A percentile compares a stretch with the other conserved stretches of the same genome.
These are phyloP conservation scores for Eucalyptus fibrosa DNA, from an alignment of 345 rosid species.

Conservation along the genomic window DNA sequence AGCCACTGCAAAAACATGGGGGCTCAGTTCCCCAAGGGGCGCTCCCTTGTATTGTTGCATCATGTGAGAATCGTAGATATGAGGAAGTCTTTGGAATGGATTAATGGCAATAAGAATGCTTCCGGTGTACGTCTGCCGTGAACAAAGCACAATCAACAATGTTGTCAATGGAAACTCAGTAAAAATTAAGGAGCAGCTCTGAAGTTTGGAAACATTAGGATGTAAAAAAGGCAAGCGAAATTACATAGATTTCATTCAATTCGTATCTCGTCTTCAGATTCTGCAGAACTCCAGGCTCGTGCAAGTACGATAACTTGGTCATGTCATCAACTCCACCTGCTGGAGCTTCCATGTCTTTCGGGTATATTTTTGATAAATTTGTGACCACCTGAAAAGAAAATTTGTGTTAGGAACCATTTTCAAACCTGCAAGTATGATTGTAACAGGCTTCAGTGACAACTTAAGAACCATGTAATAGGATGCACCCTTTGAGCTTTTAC, in stretches of 20 bases:
- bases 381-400: slow-evolving; percentile 37
- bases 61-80: slow-evolving; percentile 77
- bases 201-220: background rate
- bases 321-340: slow-evolving; percentile 97
- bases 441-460: background rate
- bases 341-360: slow-evolving; percentile 88
- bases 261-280: slow-evolving; percentile 73
- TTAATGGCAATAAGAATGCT: slow-evolving; percentile 82
- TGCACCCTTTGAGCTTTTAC: background rate
- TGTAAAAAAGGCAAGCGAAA: slow-evolving; percentile 1
- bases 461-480: background rate
- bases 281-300: slow-evolving; percentile 91
- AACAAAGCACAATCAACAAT: background rate
- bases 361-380: slow-evolving; percentile 57
- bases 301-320: slow-evolving; percentile 90
- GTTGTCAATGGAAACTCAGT: background rate
- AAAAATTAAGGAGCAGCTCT: background rate
- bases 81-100: slow-evolving; percentile 92
- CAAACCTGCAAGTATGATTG: background rate
- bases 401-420: background rate
- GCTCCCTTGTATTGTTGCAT: slow-evolving; percentile 96
- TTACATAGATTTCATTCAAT: slow-evolving; percentile 87
- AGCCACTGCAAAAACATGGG: slow-evolving; percentile 90
- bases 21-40: slow-evolving; percentile 85
- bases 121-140: slow-evolving; percentile 72